phyloP scores from a whole-genome alignment of 208 protist species.

The Trypanosoma mega region DNA sequence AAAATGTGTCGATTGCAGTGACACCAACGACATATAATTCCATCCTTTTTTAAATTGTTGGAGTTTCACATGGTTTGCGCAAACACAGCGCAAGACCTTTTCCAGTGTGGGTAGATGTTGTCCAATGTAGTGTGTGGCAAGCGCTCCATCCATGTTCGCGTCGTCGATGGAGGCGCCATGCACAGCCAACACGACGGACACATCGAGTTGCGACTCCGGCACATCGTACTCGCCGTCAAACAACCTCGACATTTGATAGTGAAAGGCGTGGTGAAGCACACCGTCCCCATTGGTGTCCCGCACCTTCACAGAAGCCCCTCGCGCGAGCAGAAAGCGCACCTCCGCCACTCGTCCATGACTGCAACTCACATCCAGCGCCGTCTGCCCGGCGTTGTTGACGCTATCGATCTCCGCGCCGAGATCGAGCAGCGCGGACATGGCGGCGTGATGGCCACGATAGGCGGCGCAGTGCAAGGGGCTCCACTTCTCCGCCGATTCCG shows the following conservation, averaged over 20 bases:
- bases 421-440: constrained; percentile 37
- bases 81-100: constrained; percentile 31
- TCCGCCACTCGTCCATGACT: constrained; percentile 46
- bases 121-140: constrained; percentile 30
- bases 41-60: constrained; percentile 24
- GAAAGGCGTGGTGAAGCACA: constrained; percentile 59
- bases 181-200: constrained; percentile 48
- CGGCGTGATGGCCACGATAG: constrained; percentile 39
- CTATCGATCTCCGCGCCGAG: constrained; percentile 55
- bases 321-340: constrained; percentile 42
- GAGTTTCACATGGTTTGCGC: constrained; percentile 27
- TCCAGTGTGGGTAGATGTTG: constrained; percentile 39
- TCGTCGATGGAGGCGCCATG: constrained; percentile 26
- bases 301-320: constrained; percentile 31
- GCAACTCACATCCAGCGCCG: constrained; percentile 50
- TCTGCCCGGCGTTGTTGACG: constrained; percentile 33
- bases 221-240: constrained; percentile 62
- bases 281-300: constrained; percentile 38
- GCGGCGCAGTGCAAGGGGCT: constrained; percentile 60
- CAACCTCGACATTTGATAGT: constrained; percentile 51
- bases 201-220: constrained; percentile 60
- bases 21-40: constrained; percentile 54
- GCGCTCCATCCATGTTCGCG: constrained; percentile 33
- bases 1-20: constrained; percentile 16
- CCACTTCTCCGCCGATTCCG: constrained; percentile 45